phyloP scores from a whole-genome alignment of 2,329 filamentous ascomycete genomes.

The Pseudogymnoascus sp. region DNA sequence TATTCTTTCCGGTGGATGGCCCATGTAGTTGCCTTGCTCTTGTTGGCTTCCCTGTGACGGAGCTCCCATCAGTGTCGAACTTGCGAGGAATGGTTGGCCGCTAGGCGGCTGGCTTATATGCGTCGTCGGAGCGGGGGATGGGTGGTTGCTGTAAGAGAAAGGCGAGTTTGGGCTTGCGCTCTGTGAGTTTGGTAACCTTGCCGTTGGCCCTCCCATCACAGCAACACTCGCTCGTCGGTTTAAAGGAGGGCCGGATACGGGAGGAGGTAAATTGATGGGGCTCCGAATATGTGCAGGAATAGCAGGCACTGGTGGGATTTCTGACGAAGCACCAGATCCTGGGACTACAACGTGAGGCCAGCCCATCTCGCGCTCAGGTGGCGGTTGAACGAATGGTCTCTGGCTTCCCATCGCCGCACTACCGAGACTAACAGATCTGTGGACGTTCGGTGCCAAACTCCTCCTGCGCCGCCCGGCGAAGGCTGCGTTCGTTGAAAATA shows the following conservation, averaged over 20 bases:
- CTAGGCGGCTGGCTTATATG: constrained; percentile 20
- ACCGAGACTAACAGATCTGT: constrained; percentile 44
- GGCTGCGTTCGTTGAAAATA: neutral
- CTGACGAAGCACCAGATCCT: constrained; percentile 28
- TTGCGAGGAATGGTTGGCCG: constrained; percentile 23
- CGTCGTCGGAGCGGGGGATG: constrained; percentile 28
- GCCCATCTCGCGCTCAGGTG: constrained; percentile 20
- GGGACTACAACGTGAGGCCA: constrained; percentile 36
- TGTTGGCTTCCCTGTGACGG: constrained; percentile 21
- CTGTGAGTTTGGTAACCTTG: constrained; percentile 23
- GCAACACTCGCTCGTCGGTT: constrained; percentile 27
- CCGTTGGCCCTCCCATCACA: constrained; percentile 30
- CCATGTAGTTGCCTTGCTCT: constrained; percentile 22
- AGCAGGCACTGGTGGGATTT: constrained; percentile 36
- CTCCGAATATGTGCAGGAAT: constrained; percentile 12
- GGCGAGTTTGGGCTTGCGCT: constrained; percentile 40
- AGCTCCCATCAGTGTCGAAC: constrained; percentile 22
- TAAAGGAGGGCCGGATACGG: constrained; percentile 30
- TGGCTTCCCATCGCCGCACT: constrained; percentile 27
- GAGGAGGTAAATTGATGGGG: constrained; percentile 29
- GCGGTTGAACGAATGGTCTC: neutral
- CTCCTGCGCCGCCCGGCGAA: constrained; percentile 28
- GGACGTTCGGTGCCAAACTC: constrained; percentile 51
- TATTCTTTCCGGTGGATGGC: constrained; percentile 1
- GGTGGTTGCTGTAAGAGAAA: constrained; percentile 37